Percentiles rank a stretch among this genome's conserved stretches.
These are phyloP conservation scores for Vanrija pseudolonga DNA, from an alignment of 1,284 basidiomycete species.

Conservation along the genomic window DNA sequence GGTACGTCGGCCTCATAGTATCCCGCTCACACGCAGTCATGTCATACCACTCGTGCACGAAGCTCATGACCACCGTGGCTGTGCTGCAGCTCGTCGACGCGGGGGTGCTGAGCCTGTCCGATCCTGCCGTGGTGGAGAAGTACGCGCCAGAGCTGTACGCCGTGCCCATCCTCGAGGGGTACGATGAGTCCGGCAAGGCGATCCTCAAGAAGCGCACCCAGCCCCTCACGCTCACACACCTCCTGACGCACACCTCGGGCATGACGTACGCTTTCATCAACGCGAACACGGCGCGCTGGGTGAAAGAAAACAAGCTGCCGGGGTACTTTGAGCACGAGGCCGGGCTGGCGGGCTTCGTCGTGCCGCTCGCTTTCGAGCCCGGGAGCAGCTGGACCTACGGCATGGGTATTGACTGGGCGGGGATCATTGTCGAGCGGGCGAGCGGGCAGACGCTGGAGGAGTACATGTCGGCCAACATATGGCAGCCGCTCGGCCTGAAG, in stretches of 20 bases:
- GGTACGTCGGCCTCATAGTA: conserved; percentile 20
- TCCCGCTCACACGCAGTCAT: conserved; percentile 9
- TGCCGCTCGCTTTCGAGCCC: conserved; percentile 33
- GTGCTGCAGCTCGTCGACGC: conserved; percentile 26
- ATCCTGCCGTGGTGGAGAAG: conserved; percentile 1
- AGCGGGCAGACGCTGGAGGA: conserved; percentile 31
- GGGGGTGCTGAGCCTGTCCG: conserved; percentile 7
- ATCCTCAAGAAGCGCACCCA: neutral
- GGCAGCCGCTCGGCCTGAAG: conserved; percentile 14
- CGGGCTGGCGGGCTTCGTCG: conserved; percentile 8
- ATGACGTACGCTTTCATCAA: conserved; percentile 11
- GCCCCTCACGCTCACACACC: conserved; percentile 9
- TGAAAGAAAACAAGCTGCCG: neutral
- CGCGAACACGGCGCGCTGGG: conserved; percentile 10
- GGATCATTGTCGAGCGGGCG: conserved; percentile 32
- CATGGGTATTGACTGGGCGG: conserved; percentile 43
- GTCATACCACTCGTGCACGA: conserved; percentile 36
- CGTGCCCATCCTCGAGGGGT: conserved; percentile 12
- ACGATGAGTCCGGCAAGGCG: conserved; percentile 6
- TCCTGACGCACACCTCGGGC: conserved; percentile 16
- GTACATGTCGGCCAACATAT: conserved; percentile 20
- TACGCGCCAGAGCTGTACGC: conserved; percentile 12
- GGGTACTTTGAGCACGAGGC: neutral
- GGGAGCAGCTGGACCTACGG: conserved; percentile 32
- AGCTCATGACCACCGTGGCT: conserved; percentile 36